A percentile compares a stretch with the other conserved stretches of the same genome.
Conservation (phyloP, 768 basidiomycete species). For the Jaapia argillacea region DNA sequence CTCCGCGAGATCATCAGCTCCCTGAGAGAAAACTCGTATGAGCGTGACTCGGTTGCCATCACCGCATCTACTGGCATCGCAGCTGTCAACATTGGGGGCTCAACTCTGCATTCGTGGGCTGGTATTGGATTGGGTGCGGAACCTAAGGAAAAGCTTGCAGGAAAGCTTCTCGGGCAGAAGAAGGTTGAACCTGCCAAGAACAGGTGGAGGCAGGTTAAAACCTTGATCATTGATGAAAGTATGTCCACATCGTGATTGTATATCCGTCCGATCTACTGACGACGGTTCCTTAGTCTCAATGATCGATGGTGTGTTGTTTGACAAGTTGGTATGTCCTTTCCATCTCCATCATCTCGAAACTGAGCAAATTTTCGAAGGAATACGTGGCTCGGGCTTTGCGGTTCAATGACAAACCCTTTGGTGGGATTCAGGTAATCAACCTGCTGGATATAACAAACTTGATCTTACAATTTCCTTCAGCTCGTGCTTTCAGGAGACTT, state of each 20-base stretch:
- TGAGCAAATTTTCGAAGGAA: conserved; percentile 33
- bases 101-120: conserved; percentile 75
- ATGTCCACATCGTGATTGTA: conserved; percentile 12
- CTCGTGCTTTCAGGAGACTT: conserved; percentile 84
- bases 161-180: conserved; percentile 38
- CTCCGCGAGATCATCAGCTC: conserved; percentile 62
- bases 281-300: conserved; percentile 72
- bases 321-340: conserved; percentile 52
- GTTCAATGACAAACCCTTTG: conserved; percentile 50
- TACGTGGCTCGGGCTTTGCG: conserved; percentile 51
- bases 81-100: conserved; percentile 73
- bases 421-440: conserved; percentile 66
- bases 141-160: conserved; percentile 35
- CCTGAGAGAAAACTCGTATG: conserved; percentile 12
- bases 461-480: conserved; percentile 24
- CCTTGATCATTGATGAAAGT: conserved; percentile 85
- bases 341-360: neutral
- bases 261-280: neutral
- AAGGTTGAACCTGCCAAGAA: conserved; percentile 18
- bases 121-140: conserved; percentile 72
- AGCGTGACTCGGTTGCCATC: conserved; percentile 41
- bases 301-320: conserved; percentile 74
- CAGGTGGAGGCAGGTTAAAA: conserved; percentile 53
- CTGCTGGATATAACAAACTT: neutral
- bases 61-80: conserved; percentile 80